Percentiles rank a stretch among this genome's conserved stretches.
Conservation (phyloP, 2,329 filamentous ascomycete species). For the Amphichorda felina region DNA sequence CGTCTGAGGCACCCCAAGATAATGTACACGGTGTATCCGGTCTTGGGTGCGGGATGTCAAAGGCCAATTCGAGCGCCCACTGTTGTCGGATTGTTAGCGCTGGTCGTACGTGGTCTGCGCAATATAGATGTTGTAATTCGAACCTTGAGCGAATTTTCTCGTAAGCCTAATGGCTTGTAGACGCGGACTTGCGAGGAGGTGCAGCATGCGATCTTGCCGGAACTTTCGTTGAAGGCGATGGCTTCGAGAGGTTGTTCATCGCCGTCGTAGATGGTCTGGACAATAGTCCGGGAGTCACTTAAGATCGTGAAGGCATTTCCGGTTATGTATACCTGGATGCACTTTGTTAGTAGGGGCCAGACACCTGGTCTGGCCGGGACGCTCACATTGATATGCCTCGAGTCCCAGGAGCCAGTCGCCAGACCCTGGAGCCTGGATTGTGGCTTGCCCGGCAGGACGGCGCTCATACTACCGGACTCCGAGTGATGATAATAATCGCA, state of each 20-base stretch:
- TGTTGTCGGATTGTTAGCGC: conserved; percentile 17
- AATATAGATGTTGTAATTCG: conserved; percentile 10
- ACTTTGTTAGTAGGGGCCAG: conserved; percentile 3
- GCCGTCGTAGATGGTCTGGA: conserved; percentile 88
- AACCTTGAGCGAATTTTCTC: conserved; percentile 66
- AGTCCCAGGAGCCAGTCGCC: conserved; percentile 62
- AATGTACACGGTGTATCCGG: conserved; percentile 33
- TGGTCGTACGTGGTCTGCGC: background rate
- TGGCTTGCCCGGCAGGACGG: conserved; percentile 69
- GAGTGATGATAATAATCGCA: conserved; percentile 1
- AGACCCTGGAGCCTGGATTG: conserved; percentile 68
- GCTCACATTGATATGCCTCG: conserved; percentile 59
- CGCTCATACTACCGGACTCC: conserved; percentile 52
- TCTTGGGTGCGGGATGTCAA: conserved; percentile 27
- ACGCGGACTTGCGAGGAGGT: conserved; percentile 57
- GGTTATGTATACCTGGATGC: conserved; percentile 67
- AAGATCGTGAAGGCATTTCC: conserved; percentile 82
- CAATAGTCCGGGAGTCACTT: conserved; percentile 56
- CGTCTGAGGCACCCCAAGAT: conserved; percentile 80
- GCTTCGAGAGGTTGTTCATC: conserved; percentile 58
- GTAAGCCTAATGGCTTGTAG: conserved; percentile 62
- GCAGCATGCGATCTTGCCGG: conserved; percentile 75
- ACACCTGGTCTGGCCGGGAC: background rate
- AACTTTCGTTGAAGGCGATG: conserved; percentile 67
- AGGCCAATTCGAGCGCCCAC: conserved; percentile 54